phyloP scores from a whole-genome alignment of 768 basidiomycete species.

The Pleurotus tuoliensis region DNA sequence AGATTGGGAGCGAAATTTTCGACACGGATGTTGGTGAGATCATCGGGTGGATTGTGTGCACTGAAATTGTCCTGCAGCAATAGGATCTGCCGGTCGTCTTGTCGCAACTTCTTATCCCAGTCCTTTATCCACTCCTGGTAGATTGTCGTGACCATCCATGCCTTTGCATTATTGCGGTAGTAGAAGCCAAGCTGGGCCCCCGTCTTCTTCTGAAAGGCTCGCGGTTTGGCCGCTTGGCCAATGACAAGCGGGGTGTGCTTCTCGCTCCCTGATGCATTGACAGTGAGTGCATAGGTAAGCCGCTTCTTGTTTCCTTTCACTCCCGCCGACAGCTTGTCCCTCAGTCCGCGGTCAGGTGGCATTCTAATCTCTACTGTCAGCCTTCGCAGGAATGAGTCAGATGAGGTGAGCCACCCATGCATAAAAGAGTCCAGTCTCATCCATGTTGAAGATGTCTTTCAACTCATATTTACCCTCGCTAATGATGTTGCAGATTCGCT shows the following conservation, averaged over 20 bases:
- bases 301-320: conserved; percentile 29
- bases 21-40: conserved; percentile 20
- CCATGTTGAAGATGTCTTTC: conserved; percentile 32
- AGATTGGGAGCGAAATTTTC: conserved; percentile 31
- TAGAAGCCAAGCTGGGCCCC: conserved; percentile 27
- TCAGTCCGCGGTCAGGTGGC: conserved; percentile 27
- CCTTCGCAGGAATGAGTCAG: background rate
- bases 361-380: conserved; percentile 15
- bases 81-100: conserved; percentile 20
- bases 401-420: conserved; percentile 15
- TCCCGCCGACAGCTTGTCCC: conserved; percentile 19
- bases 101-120: conserved; percentile 25
- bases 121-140: conserved; percentile 30
- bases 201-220: conserved; percentile 23
- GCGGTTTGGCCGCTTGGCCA: conserved; percentile 26
- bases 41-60: conserved; percentile 21
- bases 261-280: conserved; percentile 30
- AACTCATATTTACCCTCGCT: background rate
- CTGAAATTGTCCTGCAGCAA: conserved; percentile 30
- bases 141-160: conserved; percentile 32
- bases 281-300: conserved; percentile 28
- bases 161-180: conserved; percentile 32
- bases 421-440: conserved; percentile 32
- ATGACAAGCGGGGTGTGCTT: conserved; percentile 27
- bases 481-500: too few species aligned